These are phyloP conservation scores for Torulaspora pretoriensis DNA, from an alignment of 1,139 yeast species.

Conservation along the genomic window DNA sequence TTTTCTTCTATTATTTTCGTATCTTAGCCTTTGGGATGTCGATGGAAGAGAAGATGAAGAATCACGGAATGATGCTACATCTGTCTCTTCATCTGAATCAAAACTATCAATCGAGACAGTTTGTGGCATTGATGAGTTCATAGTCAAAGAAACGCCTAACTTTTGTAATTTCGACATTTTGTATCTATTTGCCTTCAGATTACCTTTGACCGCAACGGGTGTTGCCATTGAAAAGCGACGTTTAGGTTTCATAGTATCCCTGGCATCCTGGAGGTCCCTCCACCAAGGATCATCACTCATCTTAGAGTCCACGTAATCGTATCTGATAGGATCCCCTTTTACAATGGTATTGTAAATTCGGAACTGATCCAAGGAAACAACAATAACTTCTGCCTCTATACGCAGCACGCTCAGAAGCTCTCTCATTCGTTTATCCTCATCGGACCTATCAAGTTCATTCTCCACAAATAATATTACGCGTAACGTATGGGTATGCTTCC, in stretches of 20 bases:
- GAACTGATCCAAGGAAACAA: slow-evolving; percentile 63
- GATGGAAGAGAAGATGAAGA: slow-evolving; percentile 19
- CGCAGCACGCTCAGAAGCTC: slow-evolving; percentile 69
- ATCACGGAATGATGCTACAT: slow-evolving; percentile 14
- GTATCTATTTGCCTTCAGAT: slow-evolving; percentile 35
- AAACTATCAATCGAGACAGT: slow-evolving; percentile 19
- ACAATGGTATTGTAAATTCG: slow-evolving; percentile 70
- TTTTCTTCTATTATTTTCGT: slow-evolving; percentile 32
- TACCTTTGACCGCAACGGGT: slow-evolving; percentile 19
- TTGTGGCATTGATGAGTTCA: slow-evolving; percentile 54
- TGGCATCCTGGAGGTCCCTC: slow-evolving; percentile 57
- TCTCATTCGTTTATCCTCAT: slow-evolving; percentile 59
- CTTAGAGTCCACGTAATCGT: slow-evolving; percentile 37
- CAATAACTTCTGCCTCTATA: slow-evolving; percentile 73
- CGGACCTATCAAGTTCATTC: slow-evolving; percentile 58
- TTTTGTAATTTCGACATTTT: slow-evolving; percentile 60
- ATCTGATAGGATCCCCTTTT: slow-evolving; percentile 48
- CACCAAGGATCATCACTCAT: slow-evolving; percentile 55
- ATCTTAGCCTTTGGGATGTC: slow-evolving; percentile 32
- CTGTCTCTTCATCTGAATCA: slow-evolving; percentile 27
- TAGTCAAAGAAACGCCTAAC: slow-evolving; percentile 69
- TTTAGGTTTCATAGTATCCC: slow-evolving; percentile 40
- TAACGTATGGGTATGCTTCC: slow-evolving; percentile 71
- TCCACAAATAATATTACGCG: slow-evolving; percentile 91
- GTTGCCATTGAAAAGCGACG: slow-evolving; percentile 29